These are phyloP conservation scores for Fraxinus baroniana DNA, from an alignment of 305 asterid genomes.

Conservation along the genomic window DNA sequence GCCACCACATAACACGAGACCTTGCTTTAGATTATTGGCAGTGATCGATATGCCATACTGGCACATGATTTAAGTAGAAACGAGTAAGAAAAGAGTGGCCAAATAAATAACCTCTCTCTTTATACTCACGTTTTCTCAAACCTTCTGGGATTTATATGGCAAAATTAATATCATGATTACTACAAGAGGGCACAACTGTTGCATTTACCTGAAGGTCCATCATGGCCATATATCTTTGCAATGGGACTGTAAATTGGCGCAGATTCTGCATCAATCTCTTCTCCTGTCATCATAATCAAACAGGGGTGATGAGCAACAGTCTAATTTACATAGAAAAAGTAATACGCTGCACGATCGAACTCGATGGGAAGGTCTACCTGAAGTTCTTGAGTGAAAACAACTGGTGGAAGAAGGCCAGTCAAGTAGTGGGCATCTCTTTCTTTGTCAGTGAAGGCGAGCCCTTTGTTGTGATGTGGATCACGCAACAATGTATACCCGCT, in stretches of 20 bases:
- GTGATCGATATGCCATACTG: background rate
- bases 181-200: background rate
- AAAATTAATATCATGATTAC: background rate
- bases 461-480: slow-evolving; percentile 88
- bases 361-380: slow-evolving; percentile 47
- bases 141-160: background rate
- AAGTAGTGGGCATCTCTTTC: slow-evolving; percentile 89
- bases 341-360: background rate
- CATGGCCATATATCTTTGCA: slow-evolving; percentile 90
- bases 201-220: slow-evolving; percentile 88
- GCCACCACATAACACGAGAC: background rate
- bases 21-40: background rate
- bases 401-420: slow-evolving; percentile 85
- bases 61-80: background rate
- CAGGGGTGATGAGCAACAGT: slow-evolving; percentile 1
- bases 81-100: background rate
- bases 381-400: slow-evolving; percentile 60
- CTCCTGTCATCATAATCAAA: slow-evolving; percentile 46
- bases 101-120: background rate
- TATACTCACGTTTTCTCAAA: background rate
- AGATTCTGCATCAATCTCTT: slow-evolving; percentile 61
- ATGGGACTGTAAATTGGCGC: slow-evolving; percentile 71
- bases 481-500: slow-evolving; percentile 82
- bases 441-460: slow-evolving; percentile 70
- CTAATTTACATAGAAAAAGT: background rate